Conservation (phyloP, 441 rosid genomes). For the Gossypium davidsonii region DNA sequence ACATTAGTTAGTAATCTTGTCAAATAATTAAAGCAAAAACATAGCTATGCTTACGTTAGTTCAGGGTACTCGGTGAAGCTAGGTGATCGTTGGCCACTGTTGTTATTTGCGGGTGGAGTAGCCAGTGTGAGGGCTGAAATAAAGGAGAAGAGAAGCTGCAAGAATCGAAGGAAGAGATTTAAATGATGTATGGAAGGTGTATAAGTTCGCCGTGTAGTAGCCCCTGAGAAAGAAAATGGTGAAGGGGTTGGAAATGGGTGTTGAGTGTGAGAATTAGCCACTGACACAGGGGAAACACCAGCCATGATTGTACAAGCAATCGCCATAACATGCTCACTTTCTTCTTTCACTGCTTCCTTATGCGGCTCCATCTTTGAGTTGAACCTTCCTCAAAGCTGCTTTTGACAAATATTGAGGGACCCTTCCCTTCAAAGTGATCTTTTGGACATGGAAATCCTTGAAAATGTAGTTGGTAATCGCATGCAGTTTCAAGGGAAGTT, state of each 20-base stretch:
- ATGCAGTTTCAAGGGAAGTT: conserved; percentile 9
- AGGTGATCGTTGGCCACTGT: conserved; percentile 19
- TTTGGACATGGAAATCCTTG: background rate
- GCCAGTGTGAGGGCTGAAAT: conserved; percentile 55
- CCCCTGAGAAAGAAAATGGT: conserved; percentile 41
- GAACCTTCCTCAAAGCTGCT: conserved; percentile 7
- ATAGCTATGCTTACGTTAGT: conserved; percentile 43
- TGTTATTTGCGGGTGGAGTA: conserved; percentile 24
- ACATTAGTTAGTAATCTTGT: background rate
- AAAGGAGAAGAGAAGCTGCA: conserved; percentile 45
- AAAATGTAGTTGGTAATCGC: background rate
- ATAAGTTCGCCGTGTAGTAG: conserved; percentile 26
- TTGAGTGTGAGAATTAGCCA: conserved; percentile 19
- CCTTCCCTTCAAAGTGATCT: too few species aligned
- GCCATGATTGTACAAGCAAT: conserved; percentile 30
- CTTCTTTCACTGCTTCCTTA: conserved; percentile 24
- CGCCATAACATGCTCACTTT: conserved; percentile 13
- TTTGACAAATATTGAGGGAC: background rate
- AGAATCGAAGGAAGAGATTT: conserved; percentile 42
- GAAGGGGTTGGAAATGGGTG: conserved; percentile 50
- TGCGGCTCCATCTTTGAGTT: conserved; percentile 15
- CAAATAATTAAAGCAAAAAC: background rate
- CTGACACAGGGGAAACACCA: conserved; percentile 28
- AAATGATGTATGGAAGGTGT: conserved; percentile 30
- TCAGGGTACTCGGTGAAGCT: conserved; percentile 47